Conservation (phyloP, 192 early-diverging fungal species). For the Dimargaris cristalligena region DNA sequence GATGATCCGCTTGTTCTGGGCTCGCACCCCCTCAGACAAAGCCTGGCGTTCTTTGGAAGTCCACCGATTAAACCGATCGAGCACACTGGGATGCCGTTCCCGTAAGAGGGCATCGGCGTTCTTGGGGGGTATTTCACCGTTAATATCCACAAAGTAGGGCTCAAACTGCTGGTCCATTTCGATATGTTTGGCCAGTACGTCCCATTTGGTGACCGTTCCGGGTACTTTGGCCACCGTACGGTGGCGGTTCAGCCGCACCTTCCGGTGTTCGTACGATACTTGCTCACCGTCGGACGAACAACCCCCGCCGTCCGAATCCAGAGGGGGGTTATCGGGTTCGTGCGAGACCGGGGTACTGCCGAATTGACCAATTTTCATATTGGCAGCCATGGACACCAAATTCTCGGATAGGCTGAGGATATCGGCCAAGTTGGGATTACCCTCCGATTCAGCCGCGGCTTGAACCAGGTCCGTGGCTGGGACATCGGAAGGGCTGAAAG, state of each 20-base stretch:
- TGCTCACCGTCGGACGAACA: background rate
- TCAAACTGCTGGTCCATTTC: background rate
- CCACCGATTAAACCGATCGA: conserved; percentile 30
- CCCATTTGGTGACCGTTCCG: background rate
- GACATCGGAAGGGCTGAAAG: conserved; percentile 16
- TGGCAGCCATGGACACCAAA: too few species aligned
- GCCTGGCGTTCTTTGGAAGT: conserved; percentile 32
- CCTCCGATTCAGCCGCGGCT: conserved; percentile 13
- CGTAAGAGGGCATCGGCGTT: conserved; percentile 29
- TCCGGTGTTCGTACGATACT: too few species aligned
- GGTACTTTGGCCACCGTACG: background rate
- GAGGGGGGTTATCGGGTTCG: background rate
- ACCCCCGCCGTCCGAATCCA: background rate
- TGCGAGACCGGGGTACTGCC: conserved; percentile 5
- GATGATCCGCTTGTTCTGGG: conserved; percentile 27
- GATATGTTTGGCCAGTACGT: background rate
- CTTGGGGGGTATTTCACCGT: conserved; percentile 24
- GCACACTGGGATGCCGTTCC: conserved; percentile 26
- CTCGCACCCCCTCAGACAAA: conserved; percentile 27
- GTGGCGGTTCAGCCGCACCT: too few species aligned
- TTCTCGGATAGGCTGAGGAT: too few species aligned
- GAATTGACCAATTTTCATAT: too few species aligned
- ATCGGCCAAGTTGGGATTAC: too few species aligned
- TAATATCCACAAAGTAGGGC: conserved; percentile 21
- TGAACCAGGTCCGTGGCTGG: conserved; percentile 22